These are phyloP conservation scores for Sarocladium strictum DNA, from an alignment of 2,329 filamentous ascomycete species.

Conservation along the genomic window DNA sequence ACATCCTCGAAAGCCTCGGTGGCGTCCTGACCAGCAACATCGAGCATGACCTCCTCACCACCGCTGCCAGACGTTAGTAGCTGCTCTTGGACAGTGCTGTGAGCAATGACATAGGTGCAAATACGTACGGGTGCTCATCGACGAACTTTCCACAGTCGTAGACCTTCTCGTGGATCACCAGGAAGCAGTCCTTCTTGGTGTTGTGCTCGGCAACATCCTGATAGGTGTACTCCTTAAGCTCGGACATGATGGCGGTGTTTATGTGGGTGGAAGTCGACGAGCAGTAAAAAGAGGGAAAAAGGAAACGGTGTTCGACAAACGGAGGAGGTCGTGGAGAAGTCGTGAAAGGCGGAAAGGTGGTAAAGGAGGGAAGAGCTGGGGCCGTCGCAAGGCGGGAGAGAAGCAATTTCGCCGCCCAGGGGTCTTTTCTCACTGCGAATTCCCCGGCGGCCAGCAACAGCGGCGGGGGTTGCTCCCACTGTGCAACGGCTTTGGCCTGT, in stretches of 20 bases:
- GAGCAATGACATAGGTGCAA: neutral
- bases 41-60: slow-evolving; percentile 96
- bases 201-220: slow-evolving; percentile 79
- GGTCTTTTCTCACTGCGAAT: neutral
- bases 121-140: slow-evolving; percentile 85
- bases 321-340: neutral
- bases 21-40: slow-evolving; percentile 91
- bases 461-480: neutral
- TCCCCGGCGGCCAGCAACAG: neutral
- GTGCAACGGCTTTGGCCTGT: neutral
- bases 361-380: slow-evolving; percentile 4
- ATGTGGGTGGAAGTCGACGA: slow-evolving; percentile 11
- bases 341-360: neutral
- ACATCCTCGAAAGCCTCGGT: slow-evolving; percentile 99
- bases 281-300: neutral
- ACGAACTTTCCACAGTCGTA: slow-evolving; percentile 87
- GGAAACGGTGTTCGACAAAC: neutral
- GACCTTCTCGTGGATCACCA: slow-evolving; percentile 94
- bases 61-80: slow-evolving; percentile 51
- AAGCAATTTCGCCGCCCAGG: slow-evolving; percentile 7
- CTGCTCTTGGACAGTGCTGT: neutral
- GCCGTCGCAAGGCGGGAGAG: neutral
- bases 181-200: slow-evolving; percentile 87
- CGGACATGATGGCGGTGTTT: slow-evolving; percentile 25
- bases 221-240: slow-evolving; percentile 57